Evolutionary conservation across 2,329 filamentous ascomycete genomes (phyloP).

Genomic region (Didymella keratinophila): DNA sequence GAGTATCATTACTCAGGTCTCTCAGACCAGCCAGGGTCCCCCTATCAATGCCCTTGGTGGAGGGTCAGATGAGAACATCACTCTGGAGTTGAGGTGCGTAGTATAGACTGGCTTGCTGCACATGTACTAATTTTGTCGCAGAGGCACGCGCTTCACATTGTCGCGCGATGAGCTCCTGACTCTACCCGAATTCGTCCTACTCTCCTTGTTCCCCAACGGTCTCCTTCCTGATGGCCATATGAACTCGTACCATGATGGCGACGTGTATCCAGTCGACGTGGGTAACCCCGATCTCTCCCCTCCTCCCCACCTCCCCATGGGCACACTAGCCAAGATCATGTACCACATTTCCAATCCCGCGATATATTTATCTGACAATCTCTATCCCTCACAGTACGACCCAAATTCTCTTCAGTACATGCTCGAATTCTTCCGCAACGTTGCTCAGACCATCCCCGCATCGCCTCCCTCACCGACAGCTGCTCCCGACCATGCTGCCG

Average conservation of each 20-base stretch:
- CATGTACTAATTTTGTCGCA: constrained; percentile 51
- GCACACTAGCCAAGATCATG: constrained; percentile 51
- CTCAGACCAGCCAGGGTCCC: constrained; percentile 77
- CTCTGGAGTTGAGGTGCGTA: constrained; percentile 86
- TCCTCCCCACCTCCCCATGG: constrained; percentile 39
- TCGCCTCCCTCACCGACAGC: constrained; percentile 70
- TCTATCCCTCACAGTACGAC: constrained; percentile 79
- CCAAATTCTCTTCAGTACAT: constrained; percentile 97
- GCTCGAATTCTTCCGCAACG: constrained; percentile 96
- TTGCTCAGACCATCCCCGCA: constrained; percentile 92
- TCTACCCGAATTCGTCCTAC: constrained; percentile 92
- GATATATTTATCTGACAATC: constrained; percentile 65
- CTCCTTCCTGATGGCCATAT: constrained; percentile 95
- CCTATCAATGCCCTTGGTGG: constrained; percentile 84
- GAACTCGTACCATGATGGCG: constrained; percentile 89
- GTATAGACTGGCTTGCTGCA: neutral
- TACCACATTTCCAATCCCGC: constrained; percentile 54
- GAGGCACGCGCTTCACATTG: constrained; percentile 90
- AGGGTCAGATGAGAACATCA: constrained; percentile 90
- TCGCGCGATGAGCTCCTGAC: constrained; percentile 95
- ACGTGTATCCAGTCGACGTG: constrained; percentile 97
- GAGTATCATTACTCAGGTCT: constrained; percentile 99
- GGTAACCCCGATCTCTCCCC: constrained; percentile 58
- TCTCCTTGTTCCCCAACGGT: constrained; percentile 99
- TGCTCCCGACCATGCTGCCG: constrained; percentile 51